phyloP scores from a whole-genome alignment of 179 eudicot species.

The Beta macrorhiza region DNA sequence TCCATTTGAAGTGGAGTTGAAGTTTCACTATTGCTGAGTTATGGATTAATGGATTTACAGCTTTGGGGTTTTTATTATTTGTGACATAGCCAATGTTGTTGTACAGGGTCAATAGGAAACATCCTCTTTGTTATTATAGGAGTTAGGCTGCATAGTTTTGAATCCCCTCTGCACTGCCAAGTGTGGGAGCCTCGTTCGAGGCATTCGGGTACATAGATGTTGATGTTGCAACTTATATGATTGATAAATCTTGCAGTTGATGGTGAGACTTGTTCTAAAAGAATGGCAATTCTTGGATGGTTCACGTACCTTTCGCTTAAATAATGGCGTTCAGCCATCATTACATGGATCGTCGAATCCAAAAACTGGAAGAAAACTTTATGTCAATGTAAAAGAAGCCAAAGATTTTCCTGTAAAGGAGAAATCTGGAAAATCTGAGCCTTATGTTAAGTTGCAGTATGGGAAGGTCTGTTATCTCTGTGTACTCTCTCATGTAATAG shows the following conservation, averaged over 20 bases:
- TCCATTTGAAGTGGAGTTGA: background rate
- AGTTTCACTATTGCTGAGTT: background rate
- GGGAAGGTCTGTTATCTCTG: slow-evolving; percentile 63
- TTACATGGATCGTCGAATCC: slow-evolving; percentile 49
- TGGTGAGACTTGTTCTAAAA: slow-evolving; percentile 68
- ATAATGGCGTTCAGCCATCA: slow-evolving; percentile 47
- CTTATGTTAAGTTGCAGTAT: slow-evolving; percentile 85
- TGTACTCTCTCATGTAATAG: background rate
- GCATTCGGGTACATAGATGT: slow-evolving; percentile 4
- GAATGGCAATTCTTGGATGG: slow-evolving; percentile 97
- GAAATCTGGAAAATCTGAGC: slow-evolving; percentile 60
- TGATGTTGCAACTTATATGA: slow-evolving; percentile 20
- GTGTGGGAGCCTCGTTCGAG: background rate
- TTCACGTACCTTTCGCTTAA: slow-evolving; percentile 48
- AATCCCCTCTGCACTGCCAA: background rate
- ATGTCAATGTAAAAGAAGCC: slow-evolving; percentile 71
- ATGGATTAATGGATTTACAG: background rate
- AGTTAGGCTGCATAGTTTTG: background rate
- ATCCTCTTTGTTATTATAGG: background rate
- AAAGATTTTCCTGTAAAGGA: slow-evolving; percentile 70
- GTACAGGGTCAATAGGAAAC: background rate
- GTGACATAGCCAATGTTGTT: background rate
- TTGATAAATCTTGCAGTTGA: slow-evolving; percentile 54
- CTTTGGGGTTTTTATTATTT: background rate
- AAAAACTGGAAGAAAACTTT: slow-evolving; percentile 77